These are phyloP conservation scores for Candida khao-thaluensis DNA, from an alignment of 805 yeast genomes.

Conservation along the genomic window DNA sequence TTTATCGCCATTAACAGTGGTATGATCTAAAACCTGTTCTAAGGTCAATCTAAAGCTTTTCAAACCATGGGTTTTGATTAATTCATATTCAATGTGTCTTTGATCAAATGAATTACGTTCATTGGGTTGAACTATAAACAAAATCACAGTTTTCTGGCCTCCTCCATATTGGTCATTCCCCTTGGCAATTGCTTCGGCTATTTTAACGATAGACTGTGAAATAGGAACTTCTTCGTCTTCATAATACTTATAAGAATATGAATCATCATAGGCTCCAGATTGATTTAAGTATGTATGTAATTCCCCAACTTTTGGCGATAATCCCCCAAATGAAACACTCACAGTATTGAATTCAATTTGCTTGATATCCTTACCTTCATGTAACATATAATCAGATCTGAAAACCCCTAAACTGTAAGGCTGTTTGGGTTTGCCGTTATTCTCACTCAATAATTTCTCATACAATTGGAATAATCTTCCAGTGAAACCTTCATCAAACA, in stretches of 20 bases:
- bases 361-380: constrained; percentile 54
- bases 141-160: constrained; percentile 50
- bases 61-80: constrained; percentile 56
- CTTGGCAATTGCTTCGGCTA: constrained; percentile 68
- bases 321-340: constrained; percentile 92
- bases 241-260: constrained; percentile 42
- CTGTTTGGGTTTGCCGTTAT: constrained; percentile 50
- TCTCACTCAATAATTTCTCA: constrained; percentile 44
- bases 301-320: constrained; percentile 75
- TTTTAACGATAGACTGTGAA: constrained; percentile 58
- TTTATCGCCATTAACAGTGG: constrained; percentile 44
- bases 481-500: constrained; percentile 73
- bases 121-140: constrained; percentile 77
- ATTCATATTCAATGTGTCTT: constrained; percentile 71
- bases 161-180: constrained; percentile 60
- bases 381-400: constrained; percentile 81
- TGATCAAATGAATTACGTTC: constrained; percentile 94
- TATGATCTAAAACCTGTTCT: constrained; percentile 49
- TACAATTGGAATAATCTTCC: constrained; percentile 71
- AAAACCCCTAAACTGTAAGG: constrained; percentile 77
- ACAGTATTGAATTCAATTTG: constrained; percentile 97
- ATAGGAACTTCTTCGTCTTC: constrained; percentile 55
- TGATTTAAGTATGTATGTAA: constrained; percentile 67
- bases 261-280: constrained; percentile 53
- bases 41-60: constrained; percentile 67